Conservation (phyloP, 2,329 filamentous ascomycete species). For the Stagonosporopsis vannaccii region DNA sequence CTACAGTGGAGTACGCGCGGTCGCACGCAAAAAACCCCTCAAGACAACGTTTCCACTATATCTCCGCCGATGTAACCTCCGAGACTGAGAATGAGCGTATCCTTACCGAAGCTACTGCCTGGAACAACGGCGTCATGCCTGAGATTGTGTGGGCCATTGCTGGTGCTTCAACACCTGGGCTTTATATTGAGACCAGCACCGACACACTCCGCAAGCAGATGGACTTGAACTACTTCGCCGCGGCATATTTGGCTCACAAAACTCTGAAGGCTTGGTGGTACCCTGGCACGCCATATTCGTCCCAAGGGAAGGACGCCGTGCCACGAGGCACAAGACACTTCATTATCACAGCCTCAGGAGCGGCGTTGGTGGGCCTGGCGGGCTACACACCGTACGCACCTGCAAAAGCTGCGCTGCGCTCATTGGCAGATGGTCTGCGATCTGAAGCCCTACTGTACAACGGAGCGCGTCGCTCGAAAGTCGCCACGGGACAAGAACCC, state of each 20-base stretch:
- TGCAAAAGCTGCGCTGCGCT: conserved; percentile 83
- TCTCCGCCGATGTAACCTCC: conserved; percentile 81
- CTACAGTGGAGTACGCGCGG: conserved; percentile 72
- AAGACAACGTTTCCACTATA: conserved; percentile 80
- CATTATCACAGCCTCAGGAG: conserved; percentile 82
- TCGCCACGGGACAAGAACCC: conserved; percentile 41
- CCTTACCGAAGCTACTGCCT: conserved; percentile 73
- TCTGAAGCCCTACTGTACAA: conserved; percentile 90
- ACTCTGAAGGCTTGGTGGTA: conserved; percentile 77
- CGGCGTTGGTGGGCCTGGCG: conserved; percentile 76
- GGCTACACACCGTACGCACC: conserved; percentile 88
- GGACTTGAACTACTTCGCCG: conserved; percentile 91
- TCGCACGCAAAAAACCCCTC: conserved; percentile 69
- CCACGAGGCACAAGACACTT: conserved; percentile 68
- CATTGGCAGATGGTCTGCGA: conserved; percentile 80
- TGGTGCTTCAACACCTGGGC: conserved; percentile 74
- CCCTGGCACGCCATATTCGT: conserved; percentile 45
- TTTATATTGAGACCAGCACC: conserved; percentile 78
- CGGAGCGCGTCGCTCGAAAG: conserved; percentile 57
- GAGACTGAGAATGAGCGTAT: conserved; percentile 73
- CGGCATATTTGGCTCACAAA: conserved; percentile 84
- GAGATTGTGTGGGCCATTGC: conserved; percentile 94
- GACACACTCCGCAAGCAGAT: conserved; percentile 76
- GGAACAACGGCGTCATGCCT: conserved; percentile 77
- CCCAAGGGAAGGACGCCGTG: conserved; percentile 32